phyloP scores from a whole-genome alignment of 768 basidiomycete genomes.

The Lyophyllum shimeji region DNA sequence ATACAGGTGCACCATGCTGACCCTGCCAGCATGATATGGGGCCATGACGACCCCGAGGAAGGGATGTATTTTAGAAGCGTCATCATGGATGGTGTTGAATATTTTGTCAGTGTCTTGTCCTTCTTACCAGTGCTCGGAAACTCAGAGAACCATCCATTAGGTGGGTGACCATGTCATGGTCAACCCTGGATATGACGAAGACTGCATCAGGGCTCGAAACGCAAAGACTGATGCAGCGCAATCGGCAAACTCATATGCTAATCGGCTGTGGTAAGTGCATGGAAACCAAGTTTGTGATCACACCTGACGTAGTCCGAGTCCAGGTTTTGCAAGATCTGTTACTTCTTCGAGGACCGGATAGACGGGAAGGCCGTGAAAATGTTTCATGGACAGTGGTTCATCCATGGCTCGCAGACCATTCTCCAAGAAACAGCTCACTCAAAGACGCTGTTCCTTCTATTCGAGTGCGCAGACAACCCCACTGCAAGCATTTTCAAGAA shows the following conservation, averaged over 20 bases:
- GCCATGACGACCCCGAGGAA: slow-evolving; percentile 16
- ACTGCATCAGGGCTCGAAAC: slow-evolving; percentile 39
- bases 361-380: slow-evolving; percentile 34
- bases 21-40: slow-evolving; percentile 36
- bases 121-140: neutral
- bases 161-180: slow-evolving; percentile 66
- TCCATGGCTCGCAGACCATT: slow-evolving; percentile 64
- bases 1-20: slow-evolving; percentile 29
- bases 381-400: slow-evolving; percentile 74
- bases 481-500: slow-evolving; percentile 58
- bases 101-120: slow-evolving; percentile 40
- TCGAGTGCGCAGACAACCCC: slow-evolving; percentile 55
- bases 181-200: slow-evolving; percentile 50
- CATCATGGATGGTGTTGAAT: slow-evolving; percentile 55
- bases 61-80: slow-evolving; percentile 44
- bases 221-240: slow-evolving; percentile 38
- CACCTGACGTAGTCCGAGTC: neutral
- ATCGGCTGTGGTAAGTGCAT: slow-evolving; percentile 58
- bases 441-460: slow-evolving; percentile 52
- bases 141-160: slow-evolving; percentile 29
- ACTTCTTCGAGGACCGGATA: slow-evolving; percentile 49
- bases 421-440: slow-evolving; percentile 69
- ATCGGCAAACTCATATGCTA: slow-evolving; percentile 56
- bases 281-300: neutral
- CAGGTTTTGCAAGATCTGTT: slow-evolving; percentile 73